Base-by-base conservation (phyloP, 2,329 filamentous ascomycete species). In the Colletotrichum tabaci region DNA sequence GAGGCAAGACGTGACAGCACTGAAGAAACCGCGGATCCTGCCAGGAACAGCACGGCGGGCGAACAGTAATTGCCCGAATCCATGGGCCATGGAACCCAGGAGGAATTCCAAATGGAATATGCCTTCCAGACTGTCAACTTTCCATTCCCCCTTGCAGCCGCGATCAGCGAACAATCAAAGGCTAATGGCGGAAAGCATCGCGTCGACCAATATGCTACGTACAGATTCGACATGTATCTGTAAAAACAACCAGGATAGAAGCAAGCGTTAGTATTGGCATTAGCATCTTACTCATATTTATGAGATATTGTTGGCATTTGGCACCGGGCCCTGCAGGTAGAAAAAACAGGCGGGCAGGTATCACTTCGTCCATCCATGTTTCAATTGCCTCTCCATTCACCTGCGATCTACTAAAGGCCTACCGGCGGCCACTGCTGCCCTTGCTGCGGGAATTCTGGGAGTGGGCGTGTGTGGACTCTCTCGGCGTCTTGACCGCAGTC, bases 21-120 rank as follows among this genome's bases (percentile, higher is more conserved):
- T 46, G 52, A 67, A 67, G 26, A 60, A 46, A 44, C 38, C 42
- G 67, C 50, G n/a, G 42, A 71, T 62, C 67, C 58, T 71, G 67
- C 35, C 63, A 71, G 67, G 63, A 46, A 67, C 63, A 57, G n/a
- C 56, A 44, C 35, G 26, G 57, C 15, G 15, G 23, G 23, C 49
- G 67, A 56, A 26, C 44, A 46, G 62, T 15, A 61, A 56, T 67
- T 15, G 42, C 38, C 67, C 50, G 44, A 62, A 46, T 35, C 47
- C 23, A 35, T 30, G 21, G 23, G 38, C 21, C 62, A 49, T 71
- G 63, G 56, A 62, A 67, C 21, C 30, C 50, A 56, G 35, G 38
- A 40, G 30, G 30, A 61, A 71, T 5, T n/a, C 40, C n/a, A 18
- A 35, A 26, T 23, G 47, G 38, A 30, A 52, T 21, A 44, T 53